Base-by-base conservation (phyloP, 2,329 filamentous ascomycete species). In the Fusarium palustre region DNA sequence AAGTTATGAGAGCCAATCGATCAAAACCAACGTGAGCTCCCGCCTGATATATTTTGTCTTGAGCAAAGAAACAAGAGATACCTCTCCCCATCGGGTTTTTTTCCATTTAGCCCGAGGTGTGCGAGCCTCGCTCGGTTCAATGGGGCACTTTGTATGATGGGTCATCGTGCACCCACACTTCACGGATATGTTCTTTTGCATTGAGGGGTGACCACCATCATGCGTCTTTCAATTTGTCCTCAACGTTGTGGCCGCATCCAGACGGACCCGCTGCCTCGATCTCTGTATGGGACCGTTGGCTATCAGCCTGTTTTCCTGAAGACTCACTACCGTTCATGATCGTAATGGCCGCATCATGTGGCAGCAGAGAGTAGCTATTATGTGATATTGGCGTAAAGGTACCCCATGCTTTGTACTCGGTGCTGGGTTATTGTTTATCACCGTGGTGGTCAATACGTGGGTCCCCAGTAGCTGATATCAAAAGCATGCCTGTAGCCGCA, bases 71-170 rank as follows among this genome's bases (percentile, higher is more conserved):
- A 28, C 13, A 52, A 30, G 34, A 28, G 18, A 52, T 41, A 6
- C 7, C 16, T 41, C 3, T 39, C n/a, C 24, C 28, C 34, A 7
- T 41, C 18, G 12, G 48, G 30, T 28, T 52, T 52, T 52, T 38
- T 12, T 30, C n/a, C n/a, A n/a, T 52, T 15, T 18, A 52, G 24
- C 24, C 48, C 18, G 34, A 39, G 48, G 48, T 52, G 48, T 54
- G 63, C 55, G 59, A 64, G 48, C 57, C 50, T 54, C 53, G 58
- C 60, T 74, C 60, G 64, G 49, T 64, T 69, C 54, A 59, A 74
- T 60, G 68, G 68, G 68, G 59, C 69, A 52, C 60, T 72, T 70
- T 70, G 71, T 65, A 67, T 57, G 47, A 71, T 67, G 68, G 65
- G 59, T 58, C 69, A 64, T 65, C 55, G 67, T 73, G 66, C 71